A percentile compares a stretch with the other conserved stretches of the same genome.
phyloP scores from a whole-genome alignment of 176 grass and related monocot species.

The Rhipidocladum racemiflorum region DNA sequence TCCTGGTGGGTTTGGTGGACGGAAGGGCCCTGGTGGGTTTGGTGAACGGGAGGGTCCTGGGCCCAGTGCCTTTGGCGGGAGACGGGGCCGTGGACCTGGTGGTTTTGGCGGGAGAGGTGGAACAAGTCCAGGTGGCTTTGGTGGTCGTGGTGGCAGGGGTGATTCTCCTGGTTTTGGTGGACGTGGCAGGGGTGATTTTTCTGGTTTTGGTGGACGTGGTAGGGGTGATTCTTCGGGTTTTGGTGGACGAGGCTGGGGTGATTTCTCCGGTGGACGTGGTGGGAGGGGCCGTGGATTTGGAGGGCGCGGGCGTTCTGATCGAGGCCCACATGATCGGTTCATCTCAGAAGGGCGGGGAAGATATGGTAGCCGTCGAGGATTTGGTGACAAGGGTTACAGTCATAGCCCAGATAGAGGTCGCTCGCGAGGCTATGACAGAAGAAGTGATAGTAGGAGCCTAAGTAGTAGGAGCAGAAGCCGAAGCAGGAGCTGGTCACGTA shows the following conservation, averaged over 20 bases:
- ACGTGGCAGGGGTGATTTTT: slow-evolving; percentile 45
- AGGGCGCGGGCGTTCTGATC: slow-evolving; percentile 54
- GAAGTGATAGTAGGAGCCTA: slow-evolving; percentile 47
- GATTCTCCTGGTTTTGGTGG: slow-evolving; percentile 56
- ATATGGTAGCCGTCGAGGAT: slow-evolving; percentile 62
- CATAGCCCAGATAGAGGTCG: slow-evolving; percentile 64
- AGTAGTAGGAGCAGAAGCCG: slow-evolving; percentile 58
- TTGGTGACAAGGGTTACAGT: slow-evolving; percentile 62
- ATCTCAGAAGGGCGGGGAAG: slow-evolving; percentile 64
- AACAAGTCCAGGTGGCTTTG: slow-evolving; percentile 46
- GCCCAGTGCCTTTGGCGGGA: slow-evolving; percentile 42
- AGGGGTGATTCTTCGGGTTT: slow-evolving; percentile 54
- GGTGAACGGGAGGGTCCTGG: slow-evolving; percentile 39
- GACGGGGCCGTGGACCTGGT: slow-evolving; percentile 56
- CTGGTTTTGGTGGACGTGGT: slow-evolving; percentile 55
- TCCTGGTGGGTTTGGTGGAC: slow-evolving; percentile 54
- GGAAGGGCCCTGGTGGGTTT: slow-evolving; percentile 44
- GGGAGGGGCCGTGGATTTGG: slow-evolving; percentile 76
- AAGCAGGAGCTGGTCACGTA: slow-evolving; percentile 61
- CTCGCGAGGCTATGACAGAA: slow-evolving; percentile 57
- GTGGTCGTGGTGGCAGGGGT: slow-evolving; percentile 61
- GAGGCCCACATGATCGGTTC: slow-evolving; percentile 61
- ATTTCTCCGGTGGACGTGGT: slow-evolving; percentile 60
- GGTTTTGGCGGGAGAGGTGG: slow-evolving; percentile 58
- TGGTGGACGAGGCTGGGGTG: slow-evolving; percentile 58